phyloP scores from a whole-genome alignment of 352 stramenopile species.

The Globisporangium mamillatum region DNA sequence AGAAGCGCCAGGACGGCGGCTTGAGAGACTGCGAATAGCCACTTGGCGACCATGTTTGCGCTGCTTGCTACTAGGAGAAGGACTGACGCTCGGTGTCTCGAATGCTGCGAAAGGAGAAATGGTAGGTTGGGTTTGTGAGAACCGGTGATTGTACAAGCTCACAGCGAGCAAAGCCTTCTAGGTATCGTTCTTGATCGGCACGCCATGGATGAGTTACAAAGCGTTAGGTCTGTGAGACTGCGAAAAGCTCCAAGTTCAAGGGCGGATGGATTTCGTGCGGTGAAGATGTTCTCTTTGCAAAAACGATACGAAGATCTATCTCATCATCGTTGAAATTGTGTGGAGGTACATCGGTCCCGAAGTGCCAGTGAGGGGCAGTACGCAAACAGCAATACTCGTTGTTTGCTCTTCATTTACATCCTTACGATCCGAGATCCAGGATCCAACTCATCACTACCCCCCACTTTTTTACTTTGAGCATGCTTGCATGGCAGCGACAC shows the following conservation, averaged over 20 bases:
- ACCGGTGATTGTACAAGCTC: neutral
- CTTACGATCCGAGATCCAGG: neutral
- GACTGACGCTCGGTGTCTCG: neutral
- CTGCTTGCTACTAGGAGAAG: neutral
- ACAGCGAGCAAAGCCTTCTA: neutral
- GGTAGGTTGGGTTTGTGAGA: neutral
- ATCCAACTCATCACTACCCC: neutral
- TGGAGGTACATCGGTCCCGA: neutral
- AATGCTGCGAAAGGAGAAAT: constrained; percentile 2
- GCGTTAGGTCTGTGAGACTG: neutral
- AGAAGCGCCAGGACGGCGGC: neutral
- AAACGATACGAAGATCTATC: neutral
- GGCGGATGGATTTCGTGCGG: neutral
- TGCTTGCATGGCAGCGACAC: neutral
- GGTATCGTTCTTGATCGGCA: neutral
- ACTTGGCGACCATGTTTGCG: constrained; percentile 12
- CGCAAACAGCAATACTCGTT: neutral
- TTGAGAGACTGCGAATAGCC: neutral
- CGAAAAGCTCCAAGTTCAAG: neutral
- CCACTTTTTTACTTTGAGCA: neutral
- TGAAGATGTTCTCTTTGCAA: neutral
- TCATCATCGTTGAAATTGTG: neutral
- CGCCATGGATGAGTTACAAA: neutral
- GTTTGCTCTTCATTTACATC: neutral
- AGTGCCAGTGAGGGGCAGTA: neutral